Evolutionary conservation across 257 asterid genomes (phyloP).

Genomic region (Catharanthus roseus): DNA sequence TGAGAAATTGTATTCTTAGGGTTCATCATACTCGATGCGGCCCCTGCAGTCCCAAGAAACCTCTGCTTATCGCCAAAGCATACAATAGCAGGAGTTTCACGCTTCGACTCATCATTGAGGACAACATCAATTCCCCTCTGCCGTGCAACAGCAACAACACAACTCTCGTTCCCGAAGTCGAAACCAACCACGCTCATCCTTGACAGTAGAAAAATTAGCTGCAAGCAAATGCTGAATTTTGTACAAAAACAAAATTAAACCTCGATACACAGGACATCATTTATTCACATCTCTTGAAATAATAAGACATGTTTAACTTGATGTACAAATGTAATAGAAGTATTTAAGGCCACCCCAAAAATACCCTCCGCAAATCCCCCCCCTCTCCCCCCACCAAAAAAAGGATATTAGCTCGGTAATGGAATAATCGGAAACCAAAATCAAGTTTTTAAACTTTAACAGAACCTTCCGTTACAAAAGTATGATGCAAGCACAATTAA

Average conservation of each 20-base stretch:
- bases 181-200: constrained; percentile 98
- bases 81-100: constrained; percentile 85
- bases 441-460: neutral
- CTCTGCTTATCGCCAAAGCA: constrained; percentile 95
- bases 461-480: neutral
- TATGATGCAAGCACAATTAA: neutral
- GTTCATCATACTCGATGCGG: constrained; percentile 94
- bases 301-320: neutral
- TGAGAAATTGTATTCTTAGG: constrained; percentile 90
- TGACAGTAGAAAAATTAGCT: constrained; percentile 15
- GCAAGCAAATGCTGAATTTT: constrained; percentile 13
- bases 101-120: constrained; percentile 87
- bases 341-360: too few species aligned
- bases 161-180: constrained; percentile 89
- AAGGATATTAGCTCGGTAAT: neutral
- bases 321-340: neutral
- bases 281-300: neutral
- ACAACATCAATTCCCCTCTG: constrained; percentile 97
- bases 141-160: constrained; percentile 94
- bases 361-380: too few species aligned
- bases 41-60: constrained; percentile 95
- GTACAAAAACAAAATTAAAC: constrained; percentile 9
- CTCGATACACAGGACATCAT: constrained; percentile 20
- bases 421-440: neutral
- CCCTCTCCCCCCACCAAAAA: neutral